These are phyloP conservation scores for Clarireedia sp. DNA, from an alignment of 2,329 filamentous ascomycete species.

Conservation along the genomic window DNA sequence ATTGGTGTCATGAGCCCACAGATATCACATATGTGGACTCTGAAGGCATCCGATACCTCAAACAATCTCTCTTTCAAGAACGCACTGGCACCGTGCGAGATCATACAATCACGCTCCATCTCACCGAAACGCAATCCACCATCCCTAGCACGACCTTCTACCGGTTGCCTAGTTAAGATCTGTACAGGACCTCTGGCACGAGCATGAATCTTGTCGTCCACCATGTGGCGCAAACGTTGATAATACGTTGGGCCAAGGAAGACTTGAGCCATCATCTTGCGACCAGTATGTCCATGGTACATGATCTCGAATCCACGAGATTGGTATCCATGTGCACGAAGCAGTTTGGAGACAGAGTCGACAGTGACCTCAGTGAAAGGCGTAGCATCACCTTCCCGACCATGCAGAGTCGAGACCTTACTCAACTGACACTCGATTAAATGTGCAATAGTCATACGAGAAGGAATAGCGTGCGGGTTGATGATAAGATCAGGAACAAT, in stretches of 20 bases:
- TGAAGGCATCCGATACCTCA: slow-evolving; percentile 95
- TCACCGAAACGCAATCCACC: slow-evolving; percentile 99
- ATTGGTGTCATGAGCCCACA: slow-evolving; percentile 98
- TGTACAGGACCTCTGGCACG: slow-evolving; percentile 92
- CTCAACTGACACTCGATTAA: slow-evolving; percentile 98
- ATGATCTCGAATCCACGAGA: slow-evolving; percentile 96
- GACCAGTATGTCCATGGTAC: slow-evolving; percentile 97
- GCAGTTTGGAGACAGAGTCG: slow-evolving; percentile 78
- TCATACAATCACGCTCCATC: slow-evolving; percentile 99
- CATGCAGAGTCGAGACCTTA: slow-evolving; percentile 89
- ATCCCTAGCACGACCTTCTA: slow-evolving; percentile 95
- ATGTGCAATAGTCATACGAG: slow-evolving; percentile 99
- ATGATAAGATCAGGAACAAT: slow-evolving; percentile 94
- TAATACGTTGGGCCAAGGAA: slow-evolving; percentile 99
- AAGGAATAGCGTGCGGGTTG: slow-evolving; percentile 98
- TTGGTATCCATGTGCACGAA: slow-evolving; percentile 88
- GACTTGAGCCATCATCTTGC: slow-evolving; percentile 86
- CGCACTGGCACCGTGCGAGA: slow-evolving; percentile 93
- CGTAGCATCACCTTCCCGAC: slow-evolving; percentile 93
- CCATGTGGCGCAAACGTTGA: slow-evolving; percentile 97
- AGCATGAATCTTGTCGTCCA: slow-evolving; percentile 99
- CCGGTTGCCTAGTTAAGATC: slow-evolving; percentile 93
- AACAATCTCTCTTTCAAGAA: slow-evolving; percentile 98
- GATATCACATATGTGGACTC: slow-evolving; percentile 97
- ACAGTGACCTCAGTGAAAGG: slow-evolving; percentile 98